Evolutionary conservation across 2,329 filamentous ascomycete genomes (phyloP).

Genomic region (Clonostachys chloroleuca): DNA sequence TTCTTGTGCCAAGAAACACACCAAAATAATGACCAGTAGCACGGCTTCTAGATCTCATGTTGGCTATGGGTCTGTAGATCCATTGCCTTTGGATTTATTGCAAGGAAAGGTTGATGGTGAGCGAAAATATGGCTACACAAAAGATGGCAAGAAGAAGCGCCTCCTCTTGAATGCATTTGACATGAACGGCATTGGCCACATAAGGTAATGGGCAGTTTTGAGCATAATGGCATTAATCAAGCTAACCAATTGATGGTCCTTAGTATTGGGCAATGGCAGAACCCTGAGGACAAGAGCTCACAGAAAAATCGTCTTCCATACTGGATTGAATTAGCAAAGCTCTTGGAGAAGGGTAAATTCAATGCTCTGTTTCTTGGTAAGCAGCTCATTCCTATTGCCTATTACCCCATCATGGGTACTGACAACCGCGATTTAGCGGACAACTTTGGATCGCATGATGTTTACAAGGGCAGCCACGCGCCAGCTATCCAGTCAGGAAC

Average conservation of each 20-base stretch:
- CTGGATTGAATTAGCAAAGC: constrained; percentile 60
- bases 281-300: constrained; percentile 56
- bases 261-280: constrained; percentile 29
- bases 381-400: constrained; percentile 55
- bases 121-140: neutral
- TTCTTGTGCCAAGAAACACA: too few species aligned
- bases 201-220: constrained; percentile 2
- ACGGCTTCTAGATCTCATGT: too few species aligned
- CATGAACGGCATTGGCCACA: constrained; percentile 7
- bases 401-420: constrained; percentile 61
- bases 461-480: constrained; percentile 5
- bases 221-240: neutral
- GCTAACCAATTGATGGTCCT: neutral
- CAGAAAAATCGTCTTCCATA: constrained; percentile 57
- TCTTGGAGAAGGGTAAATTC: constrained; percentile 57
- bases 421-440: constrained; percentile 46
- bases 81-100: neutral
- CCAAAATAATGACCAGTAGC: too few species aligned
- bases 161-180: constrained; percentile 10
- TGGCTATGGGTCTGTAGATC: too few species aligned
- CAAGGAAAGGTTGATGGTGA: neutral
- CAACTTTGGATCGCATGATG: constrained; percentile 38
- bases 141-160: constrained; percentile 3
- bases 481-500: constrained; percentile 9
- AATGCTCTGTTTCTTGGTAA: constrained; percentile 64